Conservation (phyloP, 2,329 filamentous ascomycete species). For the Penicillium sp. region DNA sequence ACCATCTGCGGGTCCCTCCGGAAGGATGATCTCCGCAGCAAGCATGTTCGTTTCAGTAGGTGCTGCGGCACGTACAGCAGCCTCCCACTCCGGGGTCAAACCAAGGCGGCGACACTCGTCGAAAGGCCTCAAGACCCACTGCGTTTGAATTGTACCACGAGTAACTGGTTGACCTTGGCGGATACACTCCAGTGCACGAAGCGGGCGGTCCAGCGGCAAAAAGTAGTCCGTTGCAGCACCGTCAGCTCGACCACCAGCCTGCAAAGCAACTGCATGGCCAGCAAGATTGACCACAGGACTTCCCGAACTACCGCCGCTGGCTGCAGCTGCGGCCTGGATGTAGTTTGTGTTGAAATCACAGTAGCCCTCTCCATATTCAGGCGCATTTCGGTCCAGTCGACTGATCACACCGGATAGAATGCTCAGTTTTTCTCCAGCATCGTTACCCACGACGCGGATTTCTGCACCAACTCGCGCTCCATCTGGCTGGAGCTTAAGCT, state of each 20-base stretch:
- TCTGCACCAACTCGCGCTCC: conserved; percentile 80
- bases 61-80: conserved; percentile 69
- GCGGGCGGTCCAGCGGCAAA: conserved; percentile 78
- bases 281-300: conserved; percentile 95
- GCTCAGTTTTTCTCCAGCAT: conserved; percentile 95
- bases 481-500: conserved; percentile 72
- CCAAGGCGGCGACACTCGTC: conserved; percentile 90
- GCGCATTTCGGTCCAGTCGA: conserved; percentile 87
- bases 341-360: conserved; percentile 96
- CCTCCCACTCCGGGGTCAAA: conserved; percentile 75
- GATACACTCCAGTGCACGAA: conserved; percentile 78
- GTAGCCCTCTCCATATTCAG: conserved; percentile 95
- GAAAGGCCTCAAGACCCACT: conserved; percentile 94
- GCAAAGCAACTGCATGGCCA: conserved; percentile 80
- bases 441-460: conserved; percentile 94
- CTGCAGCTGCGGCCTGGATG: conserved; percentile 93
- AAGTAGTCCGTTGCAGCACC: conserved; percentile 97
- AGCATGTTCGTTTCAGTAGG: conserved; percentile 95
- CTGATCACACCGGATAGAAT: conserved; percentile 97
- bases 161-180: conserved; percentile 65
- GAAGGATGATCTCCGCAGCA: conserved; percentile 88
- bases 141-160: conserved; percentile 95
- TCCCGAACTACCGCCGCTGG: conserved; percentile 94
- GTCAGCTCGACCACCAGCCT: conserved; percentile 87
- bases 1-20: conserved; percentile 73